Conservation (phyloP, 73 alveolate genomes). For the Paramecium biaurelia region DNA sequence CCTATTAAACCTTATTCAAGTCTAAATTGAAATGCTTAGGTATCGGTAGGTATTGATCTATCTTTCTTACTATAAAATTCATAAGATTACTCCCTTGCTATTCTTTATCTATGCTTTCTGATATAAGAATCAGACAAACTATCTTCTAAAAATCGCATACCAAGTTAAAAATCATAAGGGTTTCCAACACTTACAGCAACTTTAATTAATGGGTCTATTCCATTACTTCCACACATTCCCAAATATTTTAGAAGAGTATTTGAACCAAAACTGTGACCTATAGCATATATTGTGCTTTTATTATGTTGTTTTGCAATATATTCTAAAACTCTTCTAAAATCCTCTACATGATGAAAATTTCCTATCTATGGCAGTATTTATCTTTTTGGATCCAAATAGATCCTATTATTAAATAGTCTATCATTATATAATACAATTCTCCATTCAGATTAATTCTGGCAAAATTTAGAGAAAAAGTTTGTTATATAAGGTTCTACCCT, state of each 20-base stretch:
- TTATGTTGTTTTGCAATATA: background rate
- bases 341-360: slow-evolving; percentile 20
- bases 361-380: background rate
- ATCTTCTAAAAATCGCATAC: background rate
- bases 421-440: slow-evolving; percentile 27
- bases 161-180: slow-evolving; percentile 54
- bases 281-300: slow-evolving; percentile 50
- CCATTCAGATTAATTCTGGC: slow-evolving; percentile 22
- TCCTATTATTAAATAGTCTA: slow-evolving; percentile 8
- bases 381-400: background rate
- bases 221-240: slow-evolving; percentile 49
- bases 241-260: slow-evolving; percentile 52
- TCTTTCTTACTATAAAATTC: background rate
- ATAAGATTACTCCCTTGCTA: background rate
- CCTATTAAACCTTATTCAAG: background rate
- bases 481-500: slow-evolving; percentile 28
- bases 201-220: background rate
- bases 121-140: slow-evolving; percentile 38
- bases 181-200: slow-evolving; percentile 57
- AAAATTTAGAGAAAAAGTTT: background rate
- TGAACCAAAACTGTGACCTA: slow-evolving; percentile 60
- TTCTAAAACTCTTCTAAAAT: slow-evolving; percentile 21
- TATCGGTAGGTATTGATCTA: background rate
- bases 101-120: slow-evolving; percentile 8
- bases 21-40: background rate